These are phyloP conservation scores for Geranium rotundifolium DNA, from an alignment of 345 rosid species.

Conservation along the genomic window DNA sequence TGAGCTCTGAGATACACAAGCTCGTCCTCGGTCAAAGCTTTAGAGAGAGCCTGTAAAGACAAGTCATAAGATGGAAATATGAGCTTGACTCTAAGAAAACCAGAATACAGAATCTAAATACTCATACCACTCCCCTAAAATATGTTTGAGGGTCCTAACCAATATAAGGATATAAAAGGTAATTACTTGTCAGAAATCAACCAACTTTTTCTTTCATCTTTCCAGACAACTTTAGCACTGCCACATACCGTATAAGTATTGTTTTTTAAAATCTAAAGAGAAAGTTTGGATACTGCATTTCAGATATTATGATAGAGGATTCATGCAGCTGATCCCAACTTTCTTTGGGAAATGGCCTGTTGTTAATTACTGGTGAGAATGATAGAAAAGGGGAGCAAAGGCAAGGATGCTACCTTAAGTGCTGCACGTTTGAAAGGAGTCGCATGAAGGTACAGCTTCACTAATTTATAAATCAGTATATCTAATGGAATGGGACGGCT, in stretches of 20 bases:
- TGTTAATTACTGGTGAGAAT: neutral
- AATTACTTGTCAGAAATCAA: neutral
- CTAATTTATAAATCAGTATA: constrained; percentile 64
- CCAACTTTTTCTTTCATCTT: neutral
- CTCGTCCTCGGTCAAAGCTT: constrained; percentile 78
- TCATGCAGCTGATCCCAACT: too few species aligned
- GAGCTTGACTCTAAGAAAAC: neutral
- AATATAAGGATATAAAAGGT: neutral
- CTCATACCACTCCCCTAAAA: too few species aligned
- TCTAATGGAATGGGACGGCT: constrained; percentile 58
- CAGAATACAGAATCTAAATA: too few species aligned
- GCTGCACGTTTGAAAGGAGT: constrained; percentile 77
- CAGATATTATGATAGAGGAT: neutral
- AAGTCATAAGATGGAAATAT: constrained; percentile 7
- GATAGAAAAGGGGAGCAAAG: neutral
- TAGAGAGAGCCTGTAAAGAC: constrained; percentile 70
- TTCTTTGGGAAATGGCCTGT: too few species aligned
- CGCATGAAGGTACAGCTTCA: constrained; percentile 58
- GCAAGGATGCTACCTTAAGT: constrained; percentile 46
- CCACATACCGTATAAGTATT: neutral
- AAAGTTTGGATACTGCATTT: neutral
- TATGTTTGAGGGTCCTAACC: too few species aligned
- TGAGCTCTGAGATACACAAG: constrained; percentile 71
- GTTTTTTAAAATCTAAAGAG: neutral
- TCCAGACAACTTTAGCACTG: neutral